Conservation (phyloP, 768 basidiomycete genomes). For the Boletus sp. region DNA sequence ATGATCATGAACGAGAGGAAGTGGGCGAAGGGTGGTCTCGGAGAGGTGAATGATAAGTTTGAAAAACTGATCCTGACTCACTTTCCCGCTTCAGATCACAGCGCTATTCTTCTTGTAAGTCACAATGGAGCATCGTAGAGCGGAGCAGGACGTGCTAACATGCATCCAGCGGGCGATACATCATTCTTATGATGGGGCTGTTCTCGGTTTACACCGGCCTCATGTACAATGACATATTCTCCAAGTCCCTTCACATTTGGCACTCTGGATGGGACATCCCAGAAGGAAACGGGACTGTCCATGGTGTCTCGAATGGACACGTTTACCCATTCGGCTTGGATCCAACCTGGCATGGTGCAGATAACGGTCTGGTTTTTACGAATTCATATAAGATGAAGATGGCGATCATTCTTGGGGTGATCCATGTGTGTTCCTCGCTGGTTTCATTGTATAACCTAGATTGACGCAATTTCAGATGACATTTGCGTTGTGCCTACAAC, state of each 20-base stretch:
- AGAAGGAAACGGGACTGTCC: slow-evolving; percentile 40
- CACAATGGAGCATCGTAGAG: not conserved
- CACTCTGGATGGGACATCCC: slow-evolving; percentile 86
- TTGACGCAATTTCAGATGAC: slow-evolving; percentile 72
- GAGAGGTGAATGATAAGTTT: slow-evolving; percentile 51
- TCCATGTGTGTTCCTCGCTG: slow-evolving; percentile 63
- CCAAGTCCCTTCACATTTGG: slow-evolving; percentile 84
- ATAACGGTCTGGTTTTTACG: slow-evolving; percentile 88
- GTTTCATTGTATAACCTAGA: slow-evolving; percentile 1
- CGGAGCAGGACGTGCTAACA: slow-evolving; percentile 14
- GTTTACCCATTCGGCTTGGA: slow-evolving; percentile 95
- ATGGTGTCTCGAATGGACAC: slow-evolving; percentile 55
- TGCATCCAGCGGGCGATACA: slow-evolving; percentile 83
- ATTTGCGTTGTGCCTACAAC: slow-evolving; percentile 92
- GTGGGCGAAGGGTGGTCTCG: slow-evolving; percentile 68
- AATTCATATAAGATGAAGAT: slow-evolving; percentile 99
- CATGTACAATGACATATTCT: slow-evolving; percentile 99
- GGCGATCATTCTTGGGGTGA: slow-evolving; percentile 93
- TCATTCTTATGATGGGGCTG: slow-evolving; percentile 96
- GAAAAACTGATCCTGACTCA: slow-evolving; percentile 8
- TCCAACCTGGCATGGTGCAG: slow-evolving; percentile 91
- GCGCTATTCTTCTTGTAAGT: slow-evolving; percentile 92
- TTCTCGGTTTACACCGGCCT: slow-evolving; percentile 97
- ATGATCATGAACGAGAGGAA: slow-evolving; percentile 89
- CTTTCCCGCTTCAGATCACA: slow-evolving; percentile 50